These are phyloP conservation scores for Alliaria petiolata DNA, from an alignment of 345 rosid species.

Conservation along the genomic window DNA sequence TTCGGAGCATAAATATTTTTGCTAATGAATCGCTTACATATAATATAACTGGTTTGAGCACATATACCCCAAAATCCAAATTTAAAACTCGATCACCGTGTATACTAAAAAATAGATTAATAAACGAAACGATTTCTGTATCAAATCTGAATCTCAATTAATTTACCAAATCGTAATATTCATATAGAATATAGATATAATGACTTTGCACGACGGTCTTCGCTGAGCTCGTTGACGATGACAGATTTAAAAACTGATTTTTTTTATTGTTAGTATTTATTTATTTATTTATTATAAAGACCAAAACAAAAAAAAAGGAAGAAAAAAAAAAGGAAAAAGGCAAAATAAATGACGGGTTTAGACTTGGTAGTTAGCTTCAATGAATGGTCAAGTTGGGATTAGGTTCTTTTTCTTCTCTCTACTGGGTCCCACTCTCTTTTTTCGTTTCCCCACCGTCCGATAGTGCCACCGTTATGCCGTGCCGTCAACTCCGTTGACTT, in stretches of 20 bases:
- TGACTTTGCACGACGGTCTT: slow-evolving; percentile 34
- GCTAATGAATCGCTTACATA: slow-evolving; percentile 23
- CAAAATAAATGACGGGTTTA: slow-evolving; percentile 40
- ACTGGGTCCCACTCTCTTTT: slow-evolving; percentile 34
- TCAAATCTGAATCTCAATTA: slow-evolving; percentile 32
- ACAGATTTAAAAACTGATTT: slow-evolving; percentile 7
- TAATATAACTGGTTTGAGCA: too few relatives aligned
- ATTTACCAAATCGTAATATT: slow-evolving; percentile 5
- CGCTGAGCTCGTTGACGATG: slow-evolving; percentile 37
- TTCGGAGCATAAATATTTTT: too few relatives aligned
- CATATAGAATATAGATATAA: background rate
- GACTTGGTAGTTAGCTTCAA: slow-evolving; percentile 33
- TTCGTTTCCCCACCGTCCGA: slow-evolving; percentile 47
- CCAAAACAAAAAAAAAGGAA: background rate
- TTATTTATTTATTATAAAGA: too few relatives aligned
- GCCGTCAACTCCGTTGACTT: slow-evolving; percentile 89
- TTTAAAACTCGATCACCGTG: background rate
- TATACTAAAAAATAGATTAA: background rate
- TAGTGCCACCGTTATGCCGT: slow-evolving; percentile 43
- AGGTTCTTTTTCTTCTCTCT: slow-evolving; percentile 41
- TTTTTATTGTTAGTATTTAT: background rate
- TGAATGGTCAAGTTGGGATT: slow-evolving; percentile 47
- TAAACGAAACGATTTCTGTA: slow-evolving; percentile 1
- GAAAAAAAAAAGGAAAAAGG: background rate
- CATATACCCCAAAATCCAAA: slow-evolving; percentile 4